These are phyloP conservation scores for Fragosphaeria purpurea DNA, from an alignment of 2,329 filamentous ascomycete genomes.

Conservation along the genomic window DNA sequence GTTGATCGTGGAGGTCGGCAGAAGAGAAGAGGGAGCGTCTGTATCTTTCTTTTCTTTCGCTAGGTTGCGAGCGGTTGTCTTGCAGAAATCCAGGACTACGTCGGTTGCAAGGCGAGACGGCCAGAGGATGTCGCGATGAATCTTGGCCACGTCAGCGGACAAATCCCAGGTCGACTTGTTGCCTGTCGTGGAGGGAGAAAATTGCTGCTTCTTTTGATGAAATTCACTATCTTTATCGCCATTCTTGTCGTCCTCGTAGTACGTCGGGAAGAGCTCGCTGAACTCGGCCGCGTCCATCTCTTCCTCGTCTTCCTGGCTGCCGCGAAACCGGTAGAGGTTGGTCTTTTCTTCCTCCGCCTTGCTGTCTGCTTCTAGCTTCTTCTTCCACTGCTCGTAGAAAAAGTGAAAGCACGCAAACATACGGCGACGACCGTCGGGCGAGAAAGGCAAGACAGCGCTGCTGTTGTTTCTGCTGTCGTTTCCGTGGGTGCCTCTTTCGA, in stretches of 20 bases:
- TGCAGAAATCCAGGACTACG: conserved; percentile 35
- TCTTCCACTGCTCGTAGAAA: conserved; percentile 74
- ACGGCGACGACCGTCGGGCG: conserved; percentile 34
- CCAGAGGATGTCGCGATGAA: conserved; percentile 48
- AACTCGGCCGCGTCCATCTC: conserved; percentile 66
- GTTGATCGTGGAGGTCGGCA: conserved; percentile 26
- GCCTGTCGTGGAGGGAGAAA: background rate
- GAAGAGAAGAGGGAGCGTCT: conserved; percentile 11
- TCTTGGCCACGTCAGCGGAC: conserved; percentile 50
- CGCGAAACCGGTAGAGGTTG: conserved; percentile 76
- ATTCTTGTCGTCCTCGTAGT: conserved; percentile 36
- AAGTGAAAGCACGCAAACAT: conserved; percentile 58
- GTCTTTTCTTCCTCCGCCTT: conserved; percentile 62
- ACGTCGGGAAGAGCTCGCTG: conserved; percentile 71
- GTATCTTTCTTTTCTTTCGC: conserved; percentile 16
- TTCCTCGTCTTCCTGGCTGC: conserved; percentile 66
- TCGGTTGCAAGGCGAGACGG: conserved; percentile 27
- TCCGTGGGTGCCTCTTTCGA: conserved; percentile 34
- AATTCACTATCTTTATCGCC: conserved; percentile 16
- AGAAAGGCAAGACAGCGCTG: conserved; percentile 23
- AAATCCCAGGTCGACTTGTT: conserved; percentile 35
- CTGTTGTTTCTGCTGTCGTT: conserved; percentile 36
- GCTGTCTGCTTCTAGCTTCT: conserved; percentile 65
- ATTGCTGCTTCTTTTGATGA: conserved; percentile 14
- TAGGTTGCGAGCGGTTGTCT: conserved; percentile 30